A percentile compares a stretch with the other conserved stretches of the same genome.
Conservation (phyloP, 257 asterid species). For the Solanum virginianum region DNA sequence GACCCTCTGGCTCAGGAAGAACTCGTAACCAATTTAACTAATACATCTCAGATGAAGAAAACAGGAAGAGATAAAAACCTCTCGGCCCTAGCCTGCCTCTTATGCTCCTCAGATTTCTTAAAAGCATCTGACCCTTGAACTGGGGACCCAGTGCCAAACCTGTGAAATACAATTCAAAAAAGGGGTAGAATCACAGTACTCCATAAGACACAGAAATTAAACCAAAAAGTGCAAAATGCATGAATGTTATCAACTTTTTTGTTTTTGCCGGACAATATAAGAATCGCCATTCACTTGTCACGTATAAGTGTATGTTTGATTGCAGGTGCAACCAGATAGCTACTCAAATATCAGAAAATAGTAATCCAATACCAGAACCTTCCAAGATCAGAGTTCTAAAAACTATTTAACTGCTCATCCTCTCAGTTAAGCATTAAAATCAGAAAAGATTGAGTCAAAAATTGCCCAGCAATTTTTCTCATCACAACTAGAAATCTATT, state of each 20-base stretch:
- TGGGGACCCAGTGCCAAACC: slow-evolving; percentile 62
- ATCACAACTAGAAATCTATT: background rate
- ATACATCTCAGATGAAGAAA: background rate
- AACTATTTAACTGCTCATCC: background rate
- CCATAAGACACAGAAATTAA: background rate
- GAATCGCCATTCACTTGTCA: background rate
- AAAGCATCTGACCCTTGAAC: slow-evolving; percentile 31
- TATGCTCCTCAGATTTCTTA: slow-evolving; percentile 67
- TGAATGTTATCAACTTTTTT: background rate
- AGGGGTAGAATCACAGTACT: background rate
- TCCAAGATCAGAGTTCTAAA: background rate
- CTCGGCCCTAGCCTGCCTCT: slow-evolving; percentile 93
- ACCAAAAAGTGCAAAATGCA: background rate
- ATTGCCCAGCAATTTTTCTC: background rate
- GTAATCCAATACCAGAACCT: background rate
- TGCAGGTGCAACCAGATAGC: background rate
- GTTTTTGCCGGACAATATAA: background rate
- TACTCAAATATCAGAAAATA: background rate
- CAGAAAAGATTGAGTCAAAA: background rate
- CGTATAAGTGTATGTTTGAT: background rate
- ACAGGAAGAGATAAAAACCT: slow-evolving; percentile 31
- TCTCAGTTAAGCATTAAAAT: background rate
- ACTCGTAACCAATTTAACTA: background rate
- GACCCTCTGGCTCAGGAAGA: background rate
- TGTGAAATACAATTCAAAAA: slow-evolving; percentile 8